phyloP scores from a whole-genome alignment of 441 rosid genomes.

The Populus hybrid region DNA sequence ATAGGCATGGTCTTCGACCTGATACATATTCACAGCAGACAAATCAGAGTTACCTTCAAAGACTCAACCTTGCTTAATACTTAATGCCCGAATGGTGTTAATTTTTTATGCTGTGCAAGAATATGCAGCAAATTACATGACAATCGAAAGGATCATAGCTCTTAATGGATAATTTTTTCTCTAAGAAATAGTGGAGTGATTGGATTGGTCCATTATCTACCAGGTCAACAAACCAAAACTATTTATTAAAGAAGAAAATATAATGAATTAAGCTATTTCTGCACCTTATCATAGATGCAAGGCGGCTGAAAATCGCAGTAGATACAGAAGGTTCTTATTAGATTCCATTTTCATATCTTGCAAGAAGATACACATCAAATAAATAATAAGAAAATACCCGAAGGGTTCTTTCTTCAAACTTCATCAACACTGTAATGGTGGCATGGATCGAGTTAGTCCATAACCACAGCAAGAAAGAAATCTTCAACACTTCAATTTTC shows the following conservation, averaged over 20 bases:
- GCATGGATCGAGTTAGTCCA: conserved; percentile 7
- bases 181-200: not conserved
- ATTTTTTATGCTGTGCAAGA: not conserved
- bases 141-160: not conserved
- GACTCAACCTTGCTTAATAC: not conserved
- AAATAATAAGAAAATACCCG: not conserved
- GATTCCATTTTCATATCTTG: not conserved
- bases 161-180: not conserved
- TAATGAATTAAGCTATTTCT: not conserved
- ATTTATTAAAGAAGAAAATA: not conserved
- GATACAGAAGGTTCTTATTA: not conserved
- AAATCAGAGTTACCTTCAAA: not conserved
- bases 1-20: not conserved
- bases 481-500: not conserved
- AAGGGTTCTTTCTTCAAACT: not conserved
- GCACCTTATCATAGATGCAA: not conserved
- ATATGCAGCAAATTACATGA: not conserved
- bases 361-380: not conserved
- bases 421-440: not conserved
- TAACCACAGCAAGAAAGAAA: not conserved
- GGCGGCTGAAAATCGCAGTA: not conserved
- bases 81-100: too few species aligned
- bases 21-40: not conserved
- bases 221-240: not conserved
- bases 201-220: not conserved